phyloP scores from a whole-genome alignment of 2,329 filamentous ascomycete genomes.

The Penicillium verrucosum region DNA sequence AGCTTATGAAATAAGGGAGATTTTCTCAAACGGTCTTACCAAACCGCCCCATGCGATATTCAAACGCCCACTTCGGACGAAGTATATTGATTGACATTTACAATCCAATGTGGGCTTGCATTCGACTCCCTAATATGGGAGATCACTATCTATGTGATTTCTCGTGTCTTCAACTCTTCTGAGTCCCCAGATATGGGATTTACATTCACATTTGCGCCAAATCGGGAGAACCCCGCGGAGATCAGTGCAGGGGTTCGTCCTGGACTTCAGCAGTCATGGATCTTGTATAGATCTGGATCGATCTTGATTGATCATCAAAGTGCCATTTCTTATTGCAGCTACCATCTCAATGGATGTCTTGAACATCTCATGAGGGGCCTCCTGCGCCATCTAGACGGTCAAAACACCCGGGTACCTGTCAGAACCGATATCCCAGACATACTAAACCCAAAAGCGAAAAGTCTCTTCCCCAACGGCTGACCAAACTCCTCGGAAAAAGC shows the following conservation, averaged over 20 bases:
- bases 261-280: background rate
- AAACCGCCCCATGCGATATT: background rate
- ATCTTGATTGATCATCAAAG: background rate
- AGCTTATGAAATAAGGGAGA: background rate
- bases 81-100: background rate
- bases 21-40: background rate
- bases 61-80: background rate
- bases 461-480: background rate
- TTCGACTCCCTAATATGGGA: background rate
- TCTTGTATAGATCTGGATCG: background rate
- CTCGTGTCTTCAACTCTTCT: background rate
- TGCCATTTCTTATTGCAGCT: background rate
- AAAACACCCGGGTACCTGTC: background rate
- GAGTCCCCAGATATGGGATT: background rate
- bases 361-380: background rate
- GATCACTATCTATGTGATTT: background rate
- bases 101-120: constrained; percentile 1
- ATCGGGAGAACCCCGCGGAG: background rate
- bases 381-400: no score
- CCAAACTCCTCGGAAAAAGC: background rate
- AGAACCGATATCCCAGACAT: background rate
- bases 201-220: constrained; percentile 1
- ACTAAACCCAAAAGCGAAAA: background rate
- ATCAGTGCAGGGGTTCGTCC: no score
- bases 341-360: background rate